phyloP scores from a whole-genome alignment of 495 filamentous ascomycete species.

The Neurospora sp. region DNA sequence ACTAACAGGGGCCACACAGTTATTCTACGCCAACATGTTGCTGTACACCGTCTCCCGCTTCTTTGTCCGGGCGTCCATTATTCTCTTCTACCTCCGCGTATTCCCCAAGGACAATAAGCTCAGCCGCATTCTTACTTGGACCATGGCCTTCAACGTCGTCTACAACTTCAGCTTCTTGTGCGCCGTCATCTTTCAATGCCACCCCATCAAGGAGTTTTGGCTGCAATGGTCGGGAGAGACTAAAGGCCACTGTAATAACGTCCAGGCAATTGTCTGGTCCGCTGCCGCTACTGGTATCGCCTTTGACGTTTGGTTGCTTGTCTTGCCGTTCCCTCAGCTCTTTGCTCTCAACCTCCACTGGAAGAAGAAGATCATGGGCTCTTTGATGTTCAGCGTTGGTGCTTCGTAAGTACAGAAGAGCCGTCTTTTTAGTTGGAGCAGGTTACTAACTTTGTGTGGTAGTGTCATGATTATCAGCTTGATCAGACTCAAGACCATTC shows the following conservation, averaged over 20 bases:
- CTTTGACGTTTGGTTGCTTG: slow-evolving; percentile 28
- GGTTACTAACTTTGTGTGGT: neutral
- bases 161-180: slow-evolving; percentile 31
- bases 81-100: slow-evolving; percentile 42
- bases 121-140: slow-evolving; percentile 20
- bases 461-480: slow-evolving; percentile 24
- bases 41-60: slow-evolving; percentile 30
- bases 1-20: neutral
- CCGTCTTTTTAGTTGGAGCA: neutral
- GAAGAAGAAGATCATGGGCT: slow-evolving; percentile 26
- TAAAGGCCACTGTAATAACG: slow-evolving; percentile 21
- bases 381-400: slow-evolving; percentile 31
- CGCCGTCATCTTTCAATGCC: slow-evolving; percentile 33
- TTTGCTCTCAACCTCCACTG: slow-evolving; percentile 21
- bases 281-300: slow-evolving; percentile 25
- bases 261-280: slow-evolving; percentile 18
- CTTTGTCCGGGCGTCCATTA: slow-evolving; percentile 36
- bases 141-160: slow-evolving; percentile 23
- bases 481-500: slow-evolving; percentile 22
- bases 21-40: slow-evolving; percentile 20
- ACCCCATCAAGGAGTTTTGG: slow-evolving; percentile 26
- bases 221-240: slow-evolving; percentile 18
- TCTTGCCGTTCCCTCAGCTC: slow-evolving; percentile 27
- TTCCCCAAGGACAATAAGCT: slow-evolving; percentile 25
- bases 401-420: slow-evolving; percentile 20